phyloP scores from a whole-genome alignment of 495 filamentous ascomycete species.

The Talaromyces thailandensis region DNA sequence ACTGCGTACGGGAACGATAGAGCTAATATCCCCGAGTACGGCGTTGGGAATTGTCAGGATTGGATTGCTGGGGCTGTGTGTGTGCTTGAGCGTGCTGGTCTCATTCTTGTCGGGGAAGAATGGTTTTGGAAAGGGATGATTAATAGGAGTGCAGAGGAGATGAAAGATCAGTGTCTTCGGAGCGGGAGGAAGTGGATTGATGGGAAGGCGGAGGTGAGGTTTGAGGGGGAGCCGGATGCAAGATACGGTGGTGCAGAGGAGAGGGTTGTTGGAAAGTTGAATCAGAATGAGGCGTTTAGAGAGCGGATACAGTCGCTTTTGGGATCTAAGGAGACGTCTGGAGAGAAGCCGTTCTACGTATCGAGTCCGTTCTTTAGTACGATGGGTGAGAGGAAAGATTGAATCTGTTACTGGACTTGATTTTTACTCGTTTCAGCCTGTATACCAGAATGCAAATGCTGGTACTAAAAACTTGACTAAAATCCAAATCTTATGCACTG shows the following conservation, averaged over 20 bases:
- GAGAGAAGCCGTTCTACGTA: constrained; percentile 12
- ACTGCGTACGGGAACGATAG: constrained; percentile 8
- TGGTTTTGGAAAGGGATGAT: constrained; percentile 13
- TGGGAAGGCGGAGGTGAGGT: constrained; percentile 4
- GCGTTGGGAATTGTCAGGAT: constrained; percentile 14
- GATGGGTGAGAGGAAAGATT: background rate
- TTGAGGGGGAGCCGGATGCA: constrained; percentile 13
- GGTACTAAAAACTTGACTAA: background rate
- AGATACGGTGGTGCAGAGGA: constrained; percentile 7
- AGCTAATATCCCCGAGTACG: constrained; percentile 12
- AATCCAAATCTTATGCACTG: background rate
- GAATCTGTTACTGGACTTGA: background rate
- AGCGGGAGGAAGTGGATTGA: constrained; percentile 8
- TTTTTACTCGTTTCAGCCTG: background rate
- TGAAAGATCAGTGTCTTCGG: constrained; percentile 7
- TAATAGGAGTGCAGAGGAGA: constrained; percentile 11
- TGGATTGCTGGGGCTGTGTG: constrained; percentile 10
- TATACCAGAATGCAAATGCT: too few relatives aligned
- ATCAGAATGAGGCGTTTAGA: constrained; percentile 6
- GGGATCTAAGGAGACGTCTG: background rate
- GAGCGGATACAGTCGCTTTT: constrained; percentile 6
- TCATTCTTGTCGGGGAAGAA: constrained; percentile 7
- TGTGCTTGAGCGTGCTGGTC: constrained; percentile 7
- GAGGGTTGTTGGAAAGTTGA: constrained; percentile 9
- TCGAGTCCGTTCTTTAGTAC: constrained; percentile 15